These are phyloP conservation scores for Diphasiastrum complanatum DNA, from an alignment of 83 land plant species.

Conservation along the genomic window DNA sequence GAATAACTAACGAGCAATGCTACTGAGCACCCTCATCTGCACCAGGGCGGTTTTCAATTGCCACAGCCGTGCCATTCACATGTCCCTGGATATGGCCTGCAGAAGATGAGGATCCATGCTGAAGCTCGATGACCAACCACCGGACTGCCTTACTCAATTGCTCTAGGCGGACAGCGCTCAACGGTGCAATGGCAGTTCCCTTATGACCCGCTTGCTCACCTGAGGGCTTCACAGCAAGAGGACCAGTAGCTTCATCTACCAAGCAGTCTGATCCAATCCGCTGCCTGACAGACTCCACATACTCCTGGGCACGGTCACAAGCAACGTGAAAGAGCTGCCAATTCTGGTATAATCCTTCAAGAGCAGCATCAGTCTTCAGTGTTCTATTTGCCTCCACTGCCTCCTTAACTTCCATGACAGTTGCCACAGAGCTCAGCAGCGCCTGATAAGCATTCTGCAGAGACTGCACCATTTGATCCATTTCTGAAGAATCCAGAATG, in stretches of 20 bases:
- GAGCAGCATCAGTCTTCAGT: constrained; percentile 47
- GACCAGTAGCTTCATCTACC: constrained; percentile 88
- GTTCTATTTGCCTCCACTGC: constrained; percentile 20
- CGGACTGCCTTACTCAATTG: constrained; percentile 96
- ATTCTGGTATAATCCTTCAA: constrained; percentile 60
- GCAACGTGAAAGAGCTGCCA: constrained; percentile 74
- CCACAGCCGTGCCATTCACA: no score
- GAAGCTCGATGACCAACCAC: constrained; percentile 81
- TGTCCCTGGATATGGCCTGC: no score
- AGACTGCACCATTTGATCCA: constrained; percentile 29
- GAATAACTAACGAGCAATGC: no score
- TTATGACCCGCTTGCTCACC: constrained; percentile 25
- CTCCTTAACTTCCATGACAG: constrained; percentile 32
- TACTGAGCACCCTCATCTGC: no score
- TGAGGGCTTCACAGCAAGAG: constrained; percentile 21
- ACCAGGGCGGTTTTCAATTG: no score
- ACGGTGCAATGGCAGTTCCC: constrained; percentile 57
- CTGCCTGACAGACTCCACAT: constrained; percentile 73
- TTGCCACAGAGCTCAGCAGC: constrained; percentile 22
- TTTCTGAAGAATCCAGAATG: no score
- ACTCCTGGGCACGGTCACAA: constrained; percentile 87
- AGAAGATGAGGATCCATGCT: constrained; percentile 70
- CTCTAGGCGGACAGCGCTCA: constrained; percentile 83
- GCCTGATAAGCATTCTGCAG: constrained; percentile 24
- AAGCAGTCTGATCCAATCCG: constrained; percentile 83